These are phyloP conservation scores for Copromyces sp. DNA, from an alignment of 495 filamentous ascomycete species.

Conservation along the genomic window DNA sequence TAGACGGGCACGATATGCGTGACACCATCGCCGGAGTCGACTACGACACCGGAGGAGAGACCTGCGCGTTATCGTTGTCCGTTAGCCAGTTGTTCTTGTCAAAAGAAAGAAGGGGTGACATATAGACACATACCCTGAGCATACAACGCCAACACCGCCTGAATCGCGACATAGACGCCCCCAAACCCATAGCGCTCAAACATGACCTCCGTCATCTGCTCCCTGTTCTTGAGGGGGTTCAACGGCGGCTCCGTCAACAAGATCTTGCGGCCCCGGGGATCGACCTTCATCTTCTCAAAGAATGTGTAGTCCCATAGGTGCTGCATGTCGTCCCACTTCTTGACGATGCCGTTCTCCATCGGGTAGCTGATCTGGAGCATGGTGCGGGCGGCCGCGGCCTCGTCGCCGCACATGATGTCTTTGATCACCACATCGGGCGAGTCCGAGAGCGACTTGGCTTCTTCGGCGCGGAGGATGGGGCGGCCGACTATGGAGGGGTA, in stretches of 20 bases:
- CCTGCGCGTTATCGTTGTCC: conserved; percentile 36
- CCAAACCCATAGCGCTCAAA: conserved; percentile 94
- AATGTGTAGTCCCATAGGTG: conserved; percentile 99
- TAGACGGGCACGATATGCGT: conserved; percentile 98
- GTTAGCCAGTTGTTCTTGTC: background rate
- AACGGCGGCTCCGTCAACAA: conserved; percentile 96
- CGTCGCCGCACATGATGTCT: conserved; percentile 99
- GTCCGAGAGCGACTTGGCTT: conserved; percentile 45
- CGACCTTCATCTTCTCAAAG: conserved; percentile 87
- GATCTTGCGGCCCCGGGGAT: conserved; percentile 89
- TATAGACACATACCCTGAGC: conserved; percentile 61
- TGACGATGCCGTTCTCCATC: conserved; percentile 99
- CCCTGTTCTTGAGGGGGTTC: conserved; percentile 91
- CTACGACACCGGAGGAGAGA: conserved; percentile 90
- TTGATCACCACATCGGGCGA: conserved; percentile 47
- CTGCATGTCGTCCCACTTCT: conserved; percentile 99
- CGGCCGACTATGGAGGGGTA: conserved; percentile 97
- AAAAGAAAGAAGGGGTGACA: background rate
- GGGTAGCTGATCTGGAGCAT: conserved; percentile 98
- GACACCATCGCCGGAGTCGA: conserved; percentile 96
- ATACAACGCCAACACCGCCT: conserved; percentile 94
- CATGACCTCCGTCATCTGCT: conserved; percentile 98
- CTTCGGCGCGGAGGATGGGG: conserved; percentile 93
- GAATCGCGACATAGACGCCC: conserved; percentile 96
- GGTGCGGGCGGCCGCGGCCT: conserved; percentile 86